Conservation (phyloP, 495 filamentous ascomycete species). For the Penicillium desertorum region DNA sequence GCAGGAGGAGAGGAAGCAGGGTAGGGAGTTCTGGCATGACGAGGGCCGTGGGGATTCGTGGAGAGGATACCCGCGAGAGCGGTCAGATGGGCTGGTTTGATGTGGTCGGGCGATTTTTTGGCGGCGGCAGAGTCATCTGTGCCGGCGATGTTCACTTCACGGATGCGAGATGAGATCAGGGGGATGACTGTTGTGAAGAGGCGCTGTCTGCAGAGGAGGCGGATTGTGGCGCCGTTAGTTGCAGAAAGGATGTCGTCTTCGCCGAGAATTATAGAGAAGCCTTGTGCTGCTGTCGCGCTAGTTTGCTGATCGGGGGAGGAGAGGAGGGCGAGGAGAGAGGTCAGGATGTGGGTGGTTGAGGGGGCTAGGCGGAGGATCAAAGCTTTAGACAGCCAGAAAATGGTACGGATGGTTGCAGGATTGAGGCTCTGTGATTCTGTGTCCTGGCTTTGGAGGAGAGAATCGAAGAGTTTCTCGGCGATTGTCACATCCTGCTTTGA, state of each 20-base stretch:
- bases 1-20: slow-evolving; percentile 66
- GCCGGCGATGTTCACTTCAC: slow-evolving; percentile 41
- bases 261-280: slow-evolving; percentile 60
- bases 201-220: slow-evolving; percentile 64
- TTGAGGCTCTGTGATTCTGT: slow-evolving; percentile 19
- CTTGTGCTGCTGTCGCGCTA: slow-evolving; percentile 53
- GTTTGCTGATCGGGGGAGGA: slow-evolving; percentile 39
- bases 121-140: slow-evolving; percentile 10
- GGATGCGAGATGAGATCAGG: slow-evolving; percentile 55
- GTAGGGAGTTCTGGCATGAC: slow-evolving; percentile 59
- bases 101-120: slow-evolving; percentile 26
- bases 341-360: slow-evolving; percentile 48
- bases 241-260: slow-evolving; percentile 65
- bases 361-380: slow-evolving; percentile 51
- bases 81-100: slow-evolving; percentile 62
- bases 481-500: slow-evolving; percentile 44
- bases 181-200: slow-evolving; percentile 64
- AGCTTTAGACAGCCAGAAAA: slow-evolving; percentile 58
- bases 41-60: slow-evolving; percentile 57
- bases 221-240: slow-evolving; percentile 62
- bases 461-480: slow-evolving; percentile 34
- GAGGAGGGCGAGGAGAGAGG: slow-evolving; percentile 56
- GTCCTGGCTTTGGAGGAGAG: slow-evolving; percentile 31
- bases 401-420: slow-evolving; percentile 36
- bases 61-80: slow-evolving; percentile 65